Evolutionary conservation across 106 monocot species (phyloP).

Genomic region (Platanthera guangdongensis): DNA sequence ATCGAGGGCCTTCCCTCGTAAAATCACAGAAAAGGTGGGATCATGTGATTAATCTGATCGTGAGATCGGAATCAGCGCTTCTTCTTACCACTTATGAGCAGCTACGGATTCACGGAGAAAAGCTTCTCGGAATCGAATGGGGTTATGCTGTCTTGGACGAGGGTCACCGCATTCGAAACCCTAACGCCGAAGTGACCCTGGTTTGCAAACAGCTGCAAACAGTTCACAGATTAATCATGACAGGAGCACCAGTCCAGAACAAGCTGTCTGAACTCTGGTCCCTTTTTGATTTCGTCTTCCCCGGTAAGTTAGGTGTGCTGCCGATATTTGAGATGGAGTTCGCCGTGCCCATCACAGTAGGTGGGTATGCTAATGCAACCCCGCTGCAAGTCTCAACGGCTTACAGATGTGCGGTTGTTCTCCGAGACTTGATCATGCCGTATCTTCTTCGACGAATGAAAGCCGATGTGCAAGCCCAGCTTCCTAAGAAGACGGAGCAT

Average conservation of each 20-base stretch:
- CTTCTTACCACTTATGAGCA: conserved; percentile 99
- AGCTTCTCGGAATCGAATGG: conserved; percentile 89
- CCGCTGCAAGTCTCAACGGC: conserved; percentile 95
- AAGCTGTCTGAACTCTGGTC: conserved; percentile 96
- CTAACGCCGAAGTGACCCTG: conserved; percentile 87
- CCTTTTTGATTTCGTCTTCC: conserved; percentile 97
- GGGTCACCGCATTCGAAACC: conserved; percentile 93
- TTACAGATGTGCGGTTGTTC: conserved; percentile 85
- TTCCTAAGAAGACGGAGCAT: conserved; percentile 93
- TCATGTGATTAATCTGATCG: conserved; percentile 44
- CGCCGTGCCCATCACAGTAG: conserved; percentile 86
- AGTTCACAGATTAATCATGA: conserved; percentile 93
- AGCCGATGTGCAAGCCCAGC: conserved; percentile 83
- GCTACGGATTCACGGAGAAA: conserved; percentile 64
- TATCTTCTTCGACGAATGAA: conserved; percentile 93
- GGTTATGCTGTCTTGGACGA: conserved; percentile 91
- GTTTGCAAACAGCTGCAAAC: conserved; percentile 93
- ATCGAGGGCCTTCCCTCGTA: conserved; percentile 12
- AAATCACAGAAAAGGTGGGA: conserved; percentile 62
- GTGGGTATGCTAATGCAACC: conserved; percentile 93
- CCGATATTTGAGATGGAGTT: conserved; percentile 93
- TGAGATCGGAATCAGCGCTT: conserved; percentile 61
- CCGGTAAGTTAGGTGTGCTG: conserved; percentile 89
- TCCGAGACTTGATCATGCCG: conserved; percentile 89
- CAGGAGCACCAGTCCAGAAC: conserved; percentile 96